Conservation (phyloP, 2,329 filamentous ascomycete genomes). For the Penicillium sp. region DNA sequence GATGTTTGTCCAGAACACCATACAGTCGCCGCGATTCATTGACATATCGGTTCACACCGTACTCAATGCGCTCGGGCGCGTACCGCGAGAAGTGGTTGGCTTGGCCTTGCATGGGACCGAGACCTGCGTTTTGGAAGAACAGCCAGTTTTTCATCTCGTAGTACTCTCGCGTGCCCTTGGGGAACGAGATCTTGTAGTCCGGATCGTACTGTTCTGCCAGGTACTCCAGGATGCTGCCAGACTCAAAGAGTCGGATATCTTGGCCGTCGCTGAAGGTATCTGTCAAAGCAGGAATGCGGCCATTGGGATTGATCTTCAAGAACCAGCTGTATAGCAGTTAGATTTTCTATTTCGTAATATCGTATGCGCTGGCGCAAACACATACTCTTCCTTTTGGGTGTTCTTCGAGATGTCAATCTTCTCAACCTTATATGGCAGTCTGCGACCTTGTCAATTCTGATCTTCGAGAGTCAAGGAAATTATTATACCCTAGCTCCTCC, state of each 20-base stretch:
- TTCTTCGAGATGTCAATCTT: constrained; percentile 71
- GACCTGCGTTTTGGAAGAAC: constrained; percentile 74
- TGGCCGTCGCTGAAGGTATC: constrained; percentile 74
- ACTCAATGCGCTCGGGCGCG: constrained; percentile 77
- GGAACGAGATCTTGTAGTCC: constrained; percentile 79
- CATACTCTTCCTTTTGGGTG: constrained; percentile 68
- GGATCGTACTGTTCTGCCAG: constrained; percentile 77
- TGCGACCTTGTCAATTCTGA: constrained; percentile 23
- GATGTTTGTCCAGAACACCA: constrained; percentile 70
- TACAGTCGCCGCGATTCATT: constrained; percentile 85
- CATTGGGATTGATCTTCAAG: constrained; percentile 26
- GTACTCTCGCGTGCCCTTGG: constrained; percentile 67
- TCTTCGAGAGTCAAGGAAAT: not conserved
- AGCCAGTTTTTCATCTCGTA: constrained; percentile 80
- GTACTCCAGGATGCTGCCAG: constrained; percentile 80
- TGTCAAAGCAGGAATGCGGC: constrained; percentile 76
- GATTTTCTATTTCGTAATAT: not conserved
- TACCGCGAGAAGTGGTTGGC: constrained; percentile 82
- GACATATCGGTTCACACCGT: constrained; percentile 76
- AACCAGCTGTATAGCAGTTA: constrained; percentile 61
- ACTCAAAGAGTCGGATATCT: constrained; percentile 76
- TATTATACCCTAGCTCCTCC: constrained; percentile 69
- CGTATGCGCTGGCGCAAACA: not conserved
- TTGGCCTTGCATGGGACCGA: constrained; percentile 82
- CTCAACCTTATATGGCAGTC: constrained; percentile 72